A percentile compares a stretch with the other conserved stretches of the same genome.
Evolutionary conservation across 2,329 filamentous ascomycete species (phyloP).

Genomic region (Aspergillus bombycis): DNA sequence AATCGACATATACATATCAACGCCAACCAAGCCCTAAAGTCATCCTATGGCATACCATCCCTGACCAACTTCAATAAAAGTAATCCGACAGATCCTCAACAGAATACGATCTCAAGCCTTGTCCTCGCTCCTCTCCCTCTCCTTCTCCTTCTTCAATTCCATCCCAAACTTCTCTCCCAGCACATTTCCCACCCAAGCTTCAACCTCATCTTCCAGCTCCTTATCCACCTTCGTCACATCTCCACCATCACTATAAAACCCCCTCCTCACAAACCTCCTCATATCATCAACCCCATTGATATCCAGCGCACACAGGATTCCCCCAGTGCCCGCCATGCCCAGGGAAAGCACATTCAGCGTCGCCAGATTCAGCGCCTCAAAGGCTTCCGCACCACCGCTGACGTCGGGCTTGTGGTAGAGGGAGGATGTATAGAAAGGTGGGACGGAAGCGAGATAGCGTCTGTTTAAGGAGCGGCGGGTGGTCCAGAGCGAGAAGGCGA

Average conservation of each 20-base stretch:
- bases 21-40: neutral
- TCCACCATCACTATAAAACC: conserved; percentile 55
- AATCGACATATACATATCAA: neutral
- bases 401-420: conserved; percentile 49
- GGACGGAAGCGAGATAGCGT: conserved; percentile 63
- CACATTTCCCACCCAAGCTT: conserved; percentile 55
- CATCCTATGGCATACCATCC: neutral
- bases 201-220: conserved; percentile 57
- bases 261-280: conserved; percentile 60
- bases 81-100: neutral
- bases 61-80: neutral
- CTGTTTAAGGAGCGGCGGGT: conserved; percentile 71
- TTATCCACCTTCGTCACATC: conserved; percentile 54
- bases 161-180: conserved; percentile 53
- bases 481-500: conserved; percentile 70
- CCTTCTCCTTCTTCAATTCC: conserved; percentile 40
- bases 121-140: conserved; percentile 3
- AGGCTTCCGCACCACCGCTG: conserved; percentile 71
- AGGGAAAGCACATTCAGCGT: conserved; percentile 83
- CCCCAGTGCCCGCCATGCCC: conserved; percentile 74
- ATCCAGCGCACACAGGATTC: conserved; percentile 75
- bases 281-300: conserved; percentile 71
- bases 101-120: neutral
- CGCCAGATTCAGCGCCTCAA: conserved; percentile 81
- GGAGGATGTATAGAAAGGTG: conserved; percentile 68